Conservation (phyloP, 495 filamentous ascomycete species). For the Neurospora sp. region DNA sequence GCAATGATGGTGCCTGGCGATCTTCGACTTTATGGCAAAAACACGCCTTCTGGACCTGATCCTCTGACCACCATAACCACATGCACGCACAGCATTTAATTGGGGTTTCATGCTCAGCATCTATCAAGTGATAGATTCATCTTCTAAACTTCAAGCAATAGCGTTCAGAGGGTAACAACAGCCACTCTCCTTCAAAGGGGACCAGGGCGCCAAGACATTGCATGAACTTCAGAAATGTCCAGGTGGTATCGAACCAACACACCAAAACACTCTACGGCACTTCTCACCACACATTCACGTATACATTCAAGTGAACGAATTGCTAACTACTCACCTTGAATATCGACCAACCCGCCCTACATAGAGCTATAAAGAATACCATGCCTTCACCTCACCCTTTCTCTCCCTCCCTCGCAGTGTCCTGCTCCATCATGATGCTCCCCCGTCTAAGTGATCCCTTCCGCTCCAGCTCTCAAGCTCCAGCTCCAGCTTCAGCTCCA, state of each 20-base stretch:
- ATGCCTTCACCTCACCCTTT: neutral
- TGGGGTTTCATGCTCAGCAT: neutral
- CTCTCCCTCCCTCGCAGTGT: neutral
- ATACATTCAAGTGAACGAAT: neutral
- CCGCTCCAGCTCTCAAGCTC: neutral
- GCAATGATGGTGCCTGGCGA: neutral
- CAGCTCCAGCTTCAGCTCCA: too few relatives aligned
- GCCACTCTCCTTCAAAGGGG: neutral
- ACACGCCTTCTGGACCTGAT: too few relatives aligned
- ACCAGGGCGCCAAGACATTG: neutral
- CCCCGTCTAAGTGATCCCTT: neutral
- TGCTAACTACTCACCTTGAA: neutral
- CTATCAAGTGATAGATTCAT: neutral
- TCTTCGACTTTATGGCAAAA: neutral
- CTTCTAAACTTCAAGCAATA: neutral
- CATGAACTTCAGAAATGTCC: neutral
- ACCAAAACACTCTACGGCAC: neutral
- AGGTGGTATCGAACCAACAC: neutral
- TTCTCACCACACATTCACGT: neutral
- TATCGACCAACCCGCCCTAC: neutral
- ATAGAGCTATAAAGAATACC: neutral
- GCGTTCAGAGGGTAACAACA: neutral
- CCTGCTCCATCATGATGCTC: neutral
- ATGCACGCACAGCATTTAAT: neutral
- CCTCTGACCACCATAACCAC: neutral